phyloP scores from a whole-genome alignment of 202 grass and related monocot genomes.

The Saccharum hybrid region DNA sequence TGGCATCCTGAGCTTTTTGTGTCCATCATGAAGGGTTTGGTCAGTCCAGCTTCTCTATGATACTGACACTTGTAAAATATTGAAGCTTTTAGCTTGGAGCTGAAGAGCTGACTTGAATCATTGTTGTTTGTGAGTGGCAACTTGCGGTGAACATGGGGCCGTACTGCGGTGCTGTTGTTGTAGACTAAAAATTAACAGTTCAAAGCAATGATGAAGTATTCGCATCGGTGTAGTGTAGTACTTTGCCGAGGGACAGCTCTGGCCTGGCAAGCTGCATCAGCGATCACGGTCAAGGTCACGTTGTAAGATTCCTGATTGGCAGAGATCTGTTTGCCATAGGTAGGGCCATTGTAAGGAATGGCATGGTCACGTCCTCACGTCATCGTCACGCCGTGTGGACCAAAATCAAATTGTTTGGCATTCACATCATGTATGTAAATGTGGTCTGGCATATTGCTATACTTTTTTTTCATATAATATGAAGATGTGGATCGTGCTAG shows the following conservation, averaged over 20 bases:
- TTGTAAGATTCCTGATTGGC: slow-evolving; percentile 50
- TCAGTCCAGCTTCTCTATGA: slow-evolving; percentile 32
- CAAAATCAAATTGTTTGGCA: neutral
- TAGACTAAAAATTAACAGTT: slow-evolving; percentile 19
- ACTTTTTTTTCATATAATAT: neutral
- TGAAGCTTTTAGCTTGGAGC: slow-evolving; percentile 21
- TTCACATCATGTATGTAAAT: neutral
- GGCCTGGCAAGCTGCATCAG: slow-evolving; percentile 43
- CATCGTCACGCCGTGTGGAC: neutral
- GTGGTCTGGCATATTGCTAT: neutral
- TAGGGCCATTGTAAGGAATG: neutral
- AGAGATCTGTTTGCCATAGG: slow-evolving; percentile 19
- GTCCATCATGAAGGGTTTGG: slow-evolving; percentile 15
- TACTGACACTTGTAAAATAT: slow-evolving; percentile 16
- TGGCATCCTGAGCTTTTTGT: slow-evolving; percentile 45
- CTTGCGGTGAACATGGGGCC: slow-evolving; percentile 37
- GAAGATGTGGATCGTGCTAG: neutral
- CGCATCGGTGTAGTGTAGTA: too few relatives aligned
- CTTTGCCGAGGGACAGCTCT: too few relatives aligned
- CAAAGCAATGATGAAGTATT: slow-evolving; percentile 33
- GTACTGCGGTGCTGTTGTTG: slow-evolving; percentile 6
- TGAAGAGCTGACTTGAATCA: slow-evolving; percentile 34
- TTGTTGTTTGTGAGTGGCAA: slow-evolving; percentile 33
- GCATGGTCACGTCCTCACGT: neutral
- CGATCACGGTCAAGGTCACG: slow-evolving; percentile 40